A percentile compares a stretch with the other conserved stretches of the same genome.
Evolutionary conservation across 768 basidiomycete genomes (phyloP).

Genomic region (Saitozyma sp.): DNA sequence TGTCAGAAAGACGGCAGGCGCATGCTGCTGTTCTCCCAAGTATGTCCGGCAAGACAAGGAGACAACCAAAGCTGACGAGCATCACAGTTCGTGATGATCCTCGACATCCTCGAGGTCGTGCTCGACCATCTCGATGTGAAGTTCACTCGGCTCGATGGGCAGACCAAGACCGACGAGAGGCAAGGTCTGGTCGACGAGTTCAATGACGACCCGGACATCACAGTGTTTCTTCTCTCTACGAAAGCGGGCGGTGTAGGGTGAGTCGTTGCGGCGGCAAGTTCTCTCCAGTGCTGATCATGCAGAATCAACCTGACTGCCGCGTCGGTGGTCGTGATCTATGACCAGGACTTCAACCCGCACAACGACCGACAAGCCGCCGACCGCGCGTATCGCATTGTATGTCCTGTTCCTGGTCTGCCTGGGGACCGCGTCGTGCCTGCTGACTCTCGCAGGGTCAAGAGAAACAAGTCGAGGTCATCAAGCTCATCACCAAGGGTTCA

Average conservation of each 20-base stretch:
- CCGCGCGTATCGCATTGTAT: slow-evolving; percentile 87
- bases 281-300: not conserved
- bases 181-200: slow-evolving; percentile 95
- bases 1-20: slow-evolving; percentile 73
- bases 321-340: slow-evolving; percentile 89
- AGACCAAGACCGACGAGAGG: slow-evolving; percentile 88
- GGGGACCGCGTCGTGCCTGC: not conserved
- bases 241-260: slow-evolving; percentile 65
- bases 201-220: slow-evolving; percentile 79
- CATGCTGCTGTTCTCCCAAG: slow-evolving; percentile 90
- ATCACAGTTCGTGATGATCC: slow-evolving; percentile 86
- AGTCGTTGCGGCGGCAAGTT: slow-evolving; percentile 7
- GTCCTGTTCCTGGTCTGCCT: slow-evolving; percentile 4
- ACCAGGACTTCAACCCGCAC: slow-evolving; percentile 90
- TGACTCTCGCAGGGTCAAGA: slow-evolving; percentile 42
- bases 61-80: not conserved
- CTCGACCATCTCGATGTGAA: slow-evolving; percentile 70
- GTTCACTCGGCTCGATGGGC: slow-evolving; percentile 83
- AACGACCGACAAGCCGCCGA: slow-evolving; percentile 98
- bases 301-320: slow-evolving; percentile 96
- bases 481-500: slow-evolving; percentile 83
- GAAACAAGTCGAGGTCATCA: slow-evolving; percentile 89
- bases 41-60: not conserved
- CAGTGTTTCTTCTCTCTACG: slow-evolving; percentile 85
- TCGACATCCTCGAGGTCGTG: slow-evolving; percentile 86